A percentile compares a stretch with the other conserved stretches of the same genome.
phyloP scores from a whole-genome alignment of 306 rosid genomes.

The cucumber (Cucumis sativus) region Cucumber_9930_V3 NC_026655.2:1985001-1985500 shows the following conservation, averaged over 20 bases:
- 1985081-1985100: conserved; percentile 2
- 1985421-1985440: not conserved
- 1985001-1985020: conserved; percentile 12
- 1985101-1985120: not conserved
- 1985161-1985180: not conserved
- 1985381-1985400: not conserved
- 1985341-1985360: not conserved
- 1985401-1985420: not conserved
- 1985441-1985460: not conserved
- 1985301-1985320: conserved; percentile 23
- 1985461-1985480: not conserved
- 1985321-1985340: conserved; percentile 12
- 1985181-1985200: not conserved
- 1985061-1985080: conserved; percentile 9
- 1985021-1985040: not conserved
- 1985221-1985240: not conserved
- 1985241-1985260: not conserved
- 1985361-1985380: conserved; percentile 10
- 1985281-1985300: conserved; percentile 29
- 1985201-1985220: not conserved
- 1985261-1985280: conserved; percentile 24
- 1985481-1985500: conserved; percentile 1
- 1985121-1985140: not conserved
- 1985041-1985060: conserved; percentile 7
- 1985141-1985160: not conserved